Conservation (phyloP, 164 flowering plant genomes). For the Vitis rotundifolia region DNA sequence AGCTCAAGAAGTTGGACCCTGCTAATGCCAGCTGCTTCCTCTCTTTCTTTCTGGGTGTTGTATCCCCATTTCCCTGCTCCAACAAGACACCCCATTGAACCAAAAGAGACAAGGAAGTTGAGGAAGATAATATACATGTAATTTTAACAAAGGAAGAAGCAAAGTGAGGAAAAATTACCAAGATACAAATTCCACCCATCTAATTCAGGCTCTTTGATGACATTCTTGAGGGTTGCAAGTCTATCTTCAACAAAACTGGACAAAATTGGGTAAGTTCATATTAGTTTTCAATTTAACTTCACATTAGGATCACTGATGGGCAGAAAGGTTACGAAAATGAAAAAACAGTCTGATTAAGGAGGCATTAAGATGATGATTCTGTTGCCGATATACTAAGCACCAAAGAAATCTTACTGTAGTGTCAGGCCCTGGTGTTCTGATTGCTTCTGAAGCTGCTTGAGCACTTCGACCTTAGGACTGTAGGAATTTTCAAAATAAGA, state of each 20-base stretch:
- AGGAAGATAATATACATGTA: neutral
- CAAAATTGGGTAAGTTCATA: neutral
- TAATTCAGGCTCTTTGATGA: slow-evolving; percentile 79
- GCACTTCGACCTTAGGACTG: slow-evolving; percentile 94
- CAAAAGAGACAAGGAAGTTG: neutral
- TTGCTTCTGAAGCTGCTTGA: slow-evolving; percentile 79
- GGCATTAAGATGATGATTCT: too few species aligned
- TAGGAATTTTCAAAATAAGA: slow-evolving; percentile 5
- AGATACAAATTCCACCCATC: slow-evolving; percentile 88
- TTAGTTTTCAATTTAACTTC: neutral
- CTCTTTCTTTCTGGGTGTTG: slow-evolving; percentile 82
- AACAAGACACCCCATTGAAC: slow-evolving; percentile 5
- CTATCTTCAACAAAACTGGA: slow-evolving; percentile 94
- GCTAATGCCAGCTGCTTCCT: slow-evolving; percentile 70
- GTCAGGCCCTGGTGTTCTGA: slow-evolving; percentile 83
- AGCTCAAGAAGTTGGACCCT: slow-evolving; percentile 76
- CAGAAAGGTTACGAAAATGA: neutral
- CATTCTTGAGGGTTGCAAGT: slow-evolving; percentile 86
- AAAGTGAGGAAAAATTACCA: slow-evolving; percentile 38
- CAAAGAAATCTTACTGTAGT: slow-evolving; percentile 73
- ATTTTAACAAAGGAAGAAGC: neutral
- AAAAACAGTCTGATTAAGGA: neutral
- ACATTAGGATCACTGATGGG: neutral
- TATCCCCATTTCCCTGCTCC: slow-evolving; percentile 86
- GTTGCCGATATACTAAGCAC: neutral